These are phyloP conservation scores for Phyllosticta paracitricarpa DNA, from an alignment of 2,329 filamentous ascomycete genomes.

Conservation along the genomic window DNA sequence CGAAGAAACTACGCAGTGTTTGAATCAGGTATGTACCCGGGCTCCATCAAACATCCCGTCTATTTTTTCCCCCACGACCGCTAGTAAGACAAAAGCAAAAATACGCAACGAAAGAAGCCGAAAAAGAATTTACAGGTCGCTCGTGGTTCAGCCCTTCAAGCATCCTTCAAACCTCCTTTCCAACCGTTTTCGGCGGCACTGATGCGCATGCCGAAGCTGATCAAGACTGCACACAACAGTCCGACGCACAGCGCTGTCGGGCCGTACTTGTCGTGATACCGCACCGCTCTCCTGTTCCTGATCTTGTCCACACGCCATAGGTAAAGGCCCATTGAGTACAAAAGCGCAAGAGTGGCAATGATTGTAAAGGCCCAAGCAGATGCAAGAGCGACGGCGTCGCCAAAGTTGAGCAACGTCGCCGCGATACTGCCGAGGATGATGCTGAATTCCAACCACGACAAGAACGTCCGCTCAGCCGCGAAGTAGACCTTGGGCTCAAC, in stretches of 20 bases:
- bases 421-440: slow-evolving; percentile 66
- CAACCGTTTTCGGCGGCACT: slow-evolving; percentile 36
- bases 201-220: slow-evolving; percentile 77
- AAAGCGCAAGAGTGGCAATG: slow-evolving; percentile 65
- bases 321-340: slow-evolving; percentile 77
- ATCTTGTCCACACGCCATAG: slow-evolving; percentile 83
- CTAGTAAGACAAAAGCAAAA: not conserved
- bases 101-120: not conserved
- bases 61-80: not conserved
- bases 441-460: slow-evolving; percentile 94
- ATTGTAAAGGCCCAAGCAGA: slow-evolving; percentile 67
- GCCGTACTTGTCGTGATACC: slow-evolving; percentile 84
- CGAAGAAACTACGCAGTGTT: too few relatives aligned
- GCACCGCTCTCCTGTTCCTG: slow-evolving; percentile 69
- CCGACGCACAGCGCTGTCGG: slow-evolving; percentile 66
- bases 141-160: slow-evolving; percentile 1
- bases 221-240: slow-evolving; percentile 60
- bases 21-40: too few relatives aligned
- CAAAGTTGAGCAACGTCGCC: slow-evolving; percentile 32
- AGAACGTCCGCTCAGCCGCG: slow-evolving; percentile 88
- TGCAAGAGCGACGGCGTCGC: slow-evolving; percentile 24
- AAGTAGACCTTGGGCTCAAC: slow-evolving; percentile 98
- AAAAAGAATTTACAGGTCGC: not conserved
- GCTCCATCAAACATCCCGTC: not conserved
- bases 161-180: slow-evolving; percentile 36